Conservation (phyloP, 257 asterid species). For the Solanum habrochaites region DNA sequence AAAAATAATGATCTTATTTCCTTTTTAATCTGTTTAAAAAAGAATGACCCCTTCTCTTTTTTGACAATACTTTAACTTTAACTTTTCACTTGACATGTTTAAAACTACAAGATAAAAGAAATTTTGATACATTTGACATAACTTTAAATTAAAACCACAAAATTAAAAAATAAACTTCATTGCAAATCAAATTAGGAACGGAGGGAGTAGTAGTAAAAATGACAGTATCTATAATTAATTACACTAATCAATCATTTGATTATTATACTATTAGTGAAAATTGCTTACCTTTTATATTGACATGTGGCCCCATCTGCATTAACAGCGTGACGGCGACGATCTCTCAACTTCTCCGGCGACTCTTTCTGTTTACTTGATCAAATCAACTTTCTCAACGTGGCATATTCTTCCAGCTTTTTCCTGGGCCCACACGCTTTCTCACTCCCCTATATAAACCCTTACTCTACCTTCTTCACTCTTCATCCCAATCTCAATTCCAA, state of each 20-base stretch:
- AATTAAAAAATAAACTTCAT: no score
- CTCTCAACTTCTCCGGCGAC: not conserved
- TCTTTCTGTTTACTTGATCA: not conserved
- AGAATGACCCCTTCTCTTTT: no score
- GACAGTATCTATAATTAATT: not conserved
- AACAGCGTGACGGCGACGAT: not conserved
- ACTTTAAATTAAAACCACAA: no score
- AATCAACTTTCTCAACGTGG: constrained; percentile 6
- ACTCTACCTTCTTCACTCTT: not conserved
- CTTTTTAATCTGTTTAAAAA: no score
- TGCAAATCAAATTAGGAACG: no score
- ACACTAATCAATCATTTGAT: not conserved
- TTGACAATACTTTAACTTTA: no score
- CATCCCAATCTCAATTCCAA: not conserved
- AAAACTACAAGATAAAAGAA: no score
- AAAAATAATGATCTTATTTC: no score
- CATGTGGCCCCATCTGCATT: not conserved
- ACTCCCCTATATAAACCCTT: not conserved
- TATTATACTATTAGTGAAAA: not conserved
- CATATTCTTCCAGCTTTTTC: not conserved
- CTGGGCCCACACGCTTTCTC: constrained; percentile 3
- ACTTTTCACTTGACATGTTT: no score
- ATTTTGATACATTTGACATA: no score
- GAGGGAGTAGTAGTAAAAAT: no score
- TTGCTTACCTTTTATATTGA: not conserved